phyloP scores from a whole-genome alignment of 441 rosid genomes.

The Adansonia madagascariensis region DNA sequence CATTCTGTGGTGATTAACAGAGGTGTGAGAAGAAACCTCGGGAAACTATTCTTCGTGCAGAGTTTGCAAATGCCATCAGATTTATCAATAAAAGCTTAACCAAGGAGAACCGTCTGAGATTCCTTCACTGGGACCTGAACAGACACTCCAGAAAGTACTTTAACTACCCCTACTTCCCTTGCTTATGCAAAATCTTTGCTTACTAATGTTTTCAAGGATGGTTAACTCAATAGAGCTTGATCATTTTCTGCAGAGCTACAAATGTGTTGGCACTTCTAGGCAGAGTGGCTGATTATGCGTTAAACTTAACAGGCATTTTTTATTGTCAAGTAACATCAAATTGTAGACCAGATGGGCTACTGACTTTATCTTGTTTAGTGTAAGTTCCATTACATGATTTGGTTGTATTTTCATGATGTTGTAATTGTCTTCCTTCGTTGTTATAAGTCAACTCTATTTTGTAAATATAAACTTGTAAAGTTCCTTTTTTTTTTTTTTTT shows the following conservation, averaged over 20 bases:
- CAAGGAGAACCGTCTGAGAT: constrained; percentile 63
- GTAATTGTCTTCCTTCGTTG: not conserved
- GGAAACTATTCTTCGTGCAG: constrained; percentile 69
- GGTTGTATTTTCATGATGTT: not conserved
- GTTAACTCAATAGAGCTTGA: constrained; percentile 24
- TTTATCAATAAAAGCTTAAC: constrained; percentile 54
- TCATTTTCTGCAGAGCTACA: constrained; percentile 53
- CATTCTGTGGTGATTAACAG: constrained; percentile 39
- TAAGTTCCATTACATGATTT: constrained; percentile 44
- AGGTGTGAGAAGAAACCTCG: constrained; percentile 76
- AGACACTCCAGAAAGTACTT: constrained; percentile 66
- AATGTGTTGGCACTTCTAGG: constrained; percentile 60
- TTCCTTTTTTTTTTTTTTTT: not conserved
- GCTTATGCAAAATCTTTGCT: constrained; percentile 6
- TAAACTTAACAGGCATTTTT: constrained; percentile 68
- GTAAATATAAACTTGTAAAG: not conserved
- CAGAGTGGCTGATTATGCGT: constrained; percentile 62
- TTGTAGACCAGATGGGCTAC: constrained; percentile 43
- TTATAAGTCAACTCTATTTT: not conserved
- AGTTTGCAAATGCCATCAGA: constrained; percentile 69
- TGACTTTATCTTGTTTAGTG: constrained; percentile 52
- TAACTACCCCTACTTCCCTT: not conserved
- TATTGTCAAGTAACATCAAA: constrained; percentile 51
- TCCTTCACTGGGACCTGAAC: constrained; percentile 76
- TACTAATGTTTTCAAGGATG: constrained; percentile 14